These are phyloP conservation scores for Juglanconis juglandina DNA, from an alignment of 2,329 filamentous ascomycete genomes.

Conservation along the genomic window DNA sequence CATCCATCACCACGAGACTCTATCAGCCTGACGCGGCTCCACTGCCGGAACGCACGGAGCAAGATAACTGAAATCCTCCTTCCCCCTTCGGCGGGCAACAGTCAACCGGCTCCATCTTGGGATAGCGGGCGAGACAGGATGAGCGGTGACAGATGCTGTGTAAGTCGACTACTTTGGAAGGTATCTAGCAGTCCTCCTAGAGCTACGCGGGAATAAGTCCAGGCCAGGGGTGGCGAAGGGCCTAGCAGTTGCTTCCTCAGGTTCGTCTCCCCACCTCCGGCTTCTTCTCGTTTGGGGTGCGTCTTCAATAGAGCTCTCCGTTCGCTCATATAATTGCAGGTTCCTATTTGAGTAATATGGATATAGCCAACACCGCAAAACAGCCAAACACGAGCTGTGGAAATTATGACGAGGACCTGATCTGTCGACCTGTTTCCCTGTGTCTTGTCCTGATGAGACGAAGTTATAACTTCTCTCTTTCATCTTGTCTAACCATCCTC, in stretches of 20 bases:
- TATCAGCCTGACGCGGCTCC: no score
- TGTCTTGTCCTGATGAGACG: not conserved
- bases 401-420: not conserved
- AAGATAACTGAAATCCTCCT: no score
- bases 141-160: slow-evolving; percentile 15
- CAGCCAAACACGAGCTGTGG: not conserved
- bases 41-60: no score
- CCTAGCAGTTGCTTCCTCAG: not conserved
- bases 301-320: not conserved
- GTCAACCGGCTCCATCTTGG: no score
- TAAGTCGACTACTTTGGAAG: not conserved
- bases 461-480: not conserved
- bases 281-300: not conserved
- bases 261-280: not conserved
- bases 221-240: not conserved
- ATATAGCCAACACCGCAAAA: not conserved
- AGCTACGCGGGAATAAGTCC: not conserved
- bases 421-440: not conserved
- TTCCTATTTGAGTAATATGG: not conserved
- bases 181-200: not conserved
- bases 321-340: not conserved
- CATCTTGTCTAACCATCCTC: not conserved
- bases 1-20: no score
- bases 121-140: no score
- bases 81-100: no score